These are phyloP conservation scores for Neofusicoccum parvum DNA, from an alignment of 2,329 filamentous ascomycete genomes.

Conservation along the genomic window DNA sequence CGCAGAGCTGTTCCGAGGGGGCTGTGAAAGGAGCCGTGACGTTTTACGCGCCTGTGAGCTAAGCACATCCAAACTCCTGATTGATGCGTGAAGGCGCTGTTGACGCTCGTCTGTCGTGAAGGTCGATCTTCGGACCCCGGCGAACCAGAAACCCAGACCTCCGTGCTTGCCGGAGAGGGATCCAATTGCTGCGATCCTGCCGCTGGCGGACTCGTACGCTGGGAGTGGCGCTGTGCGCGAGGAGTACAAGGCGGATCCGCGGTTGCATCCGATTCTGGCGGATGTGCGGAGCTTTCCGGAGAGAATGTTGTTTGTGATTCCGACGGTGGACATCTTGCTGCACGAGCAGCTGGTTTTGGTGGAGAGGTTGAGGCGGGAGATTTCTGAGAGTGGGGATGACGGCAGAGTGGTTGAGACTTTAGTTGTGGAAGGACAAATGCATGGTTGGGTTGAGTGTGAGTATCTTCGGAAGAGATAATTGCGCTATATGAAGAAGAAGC, in stretches of 20 bases:
- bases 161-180: neutral
- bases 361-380: slow-evolving; percentile 35
- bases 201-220: slow-evolving; percentile 49
- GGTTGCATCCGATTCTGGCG: slow-evolving; percentile 44
- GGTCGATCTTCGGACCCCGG: slow-evolving; percentile 21
- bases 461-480: neutral
- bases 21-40: slow-evolving; percentile 31
- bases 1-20: slow-evolving; percentile 7
- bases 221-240: slow-evolving; percentile 26
- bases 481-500: neutral
- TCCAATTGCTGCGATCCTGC: neutral
- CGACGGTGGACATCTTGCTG: slow-evolving; percentile 46
- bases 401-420: slow-evolving; percentile 29
- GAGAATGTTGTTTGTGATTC: slow-evolving; percentile 45
- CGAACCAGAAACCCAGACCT: neutral
- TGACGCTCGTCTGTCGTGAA: no score
- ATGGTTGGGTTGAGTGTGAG: slow-evolving; percentile 37
- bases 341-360: slow-evolving; percentile 46
- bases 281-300: slow-evolving; percentile 38
- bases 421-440: slow-evolving; percentile 33
- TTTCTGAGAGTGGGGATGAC: slow-evolving; percentile 30
- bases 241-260: slow-evolving; percentile 22
- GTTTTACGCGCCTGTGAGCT: slow-evolving; percentile 39
- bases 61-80: no score
- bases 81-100: no score